These are phyloP conservation scores for Tulasnella sp. DNA, from an alignment of 768 basidiomycete species.

Conservation along the genomic window DNA sequence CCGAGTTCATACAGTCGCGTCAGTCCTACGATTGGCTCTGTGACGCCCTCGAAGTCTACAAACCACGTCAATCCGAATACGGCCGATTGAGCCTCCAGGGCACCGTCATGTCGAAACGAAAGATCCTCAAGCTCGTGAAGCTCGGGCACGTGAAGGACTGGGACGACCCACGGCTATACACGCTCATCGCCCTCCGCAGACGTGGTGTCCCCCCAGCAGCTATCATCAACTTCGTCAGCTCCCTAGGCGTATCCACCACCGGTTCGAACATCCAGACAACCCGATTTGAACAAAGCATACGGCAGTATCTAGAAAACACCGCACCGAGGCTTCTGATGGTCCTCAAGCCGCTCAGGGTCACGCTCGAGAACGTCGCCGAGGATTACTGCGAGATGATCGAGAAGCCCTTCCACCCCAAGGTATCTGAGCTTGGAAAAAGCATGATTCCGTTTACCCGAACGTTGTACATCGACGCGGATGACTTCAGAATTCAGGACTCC, in stretches of 20 bases:
- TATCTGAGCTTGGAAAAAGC: slow-evolving; percentile 73
- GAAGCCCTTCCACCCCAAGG: slow-evolving; percentile 90
- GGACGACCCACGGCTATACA: slow-evolving; percentile 97
- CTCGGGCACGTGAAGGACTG: slow-evolving; percentile 78
- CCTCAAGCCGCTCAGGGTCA: slow-evolving; percentile 77
- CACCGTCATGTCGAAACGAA: slow-evolving; percentile 94
- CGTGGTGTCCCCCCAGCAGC: slow-evolving; percentile 97
- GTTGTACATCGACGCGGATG: slow-evolving; percentile 85
- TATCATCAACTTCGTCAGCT: slow-evolving; percentile 83
- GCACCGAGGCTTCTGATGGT: slow-evolving; percentile 89
- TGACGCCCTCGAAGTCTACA: slow-evolving; percentile 94
- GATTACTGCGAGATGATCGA: slow-evolving; percentile 74
- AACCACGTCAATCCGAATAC: slow-evolving; percentile 93
- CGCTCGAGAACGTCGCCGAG: slow-evolving; percentile 80
- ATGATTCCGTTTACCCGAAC: slow-evolving; percentile 76
- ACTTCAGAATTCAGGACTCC: slow-evolving; percentile 85
- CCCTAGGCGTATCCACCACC: slow-evolving; percentile 85
- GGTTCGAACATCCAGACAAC: slow-evolving; percentile 71
- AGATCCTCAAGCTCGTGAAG: slow-evolving; percentile 79
- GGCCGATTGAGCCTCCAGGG: slow-evolving; percentile 88
- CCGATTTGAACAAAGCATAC: slow-evolving; percentile 82
- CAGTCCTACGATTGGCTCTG: slow-evolving; percentile 99
- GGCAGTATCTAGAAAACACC: slow-evolving; percentile 78
- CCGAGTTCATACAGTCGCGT: slow-evolving; percentile 89
- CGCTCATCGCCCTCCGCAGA: slow-evolving; percentile 87